Conservation (phyloP, 768 basidiomycete species). For the Xanthoconium stramineum region DNA sequence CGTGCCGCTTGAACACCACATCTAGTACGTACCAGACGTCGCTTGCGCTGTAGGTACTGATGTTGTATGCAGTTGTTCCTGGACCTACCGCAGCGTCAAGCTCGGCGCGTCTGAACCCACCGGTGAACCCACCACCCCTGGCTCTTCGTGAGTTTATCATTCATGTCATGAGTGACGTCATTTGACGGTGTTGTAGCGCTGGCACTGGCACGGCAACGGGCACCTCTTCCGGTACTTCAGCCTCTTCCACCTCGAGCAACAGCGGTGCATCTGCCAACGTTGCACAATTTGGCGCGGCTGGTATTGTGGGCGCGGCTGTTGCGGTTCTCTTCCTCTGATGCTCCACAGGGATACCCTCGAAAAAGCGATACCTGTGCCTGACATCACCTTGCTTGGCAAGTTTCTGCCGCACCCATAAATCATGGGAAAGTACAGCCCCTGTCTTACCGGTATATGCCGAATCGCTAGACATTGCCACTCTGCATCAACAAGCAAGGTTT, state of each 20-base stretch:
- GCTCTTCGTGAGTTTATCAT: slow-evolving; percentile 19
- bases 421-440: too few relatives aligned
- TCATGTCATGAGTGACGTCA: neutral
- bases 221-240: slow-evolving; percentile 1
- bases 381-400: too few relatives aligned
- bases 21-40: slow-evolving; percentile 22
- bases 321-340: slow-evolving; percentile 39
- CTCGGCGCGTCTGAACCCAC: too few relatives aligned
- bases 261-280: slow-evolving; percentile 41
- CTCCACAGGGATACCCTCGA: neutral
- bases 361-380: slow-evolving; percentile 20
- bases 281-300: slow-evolving; percentile 44
- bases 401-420: too few relatives aligned
- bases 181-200: slow-evolving; percentile 6
- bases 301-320: slow-evolving; percentile 31
- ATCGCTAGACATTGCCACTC: too few relatives aligned
- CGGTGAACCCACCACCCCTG: too few relatives aligned
- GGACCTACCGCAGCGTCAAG: slow-evolving; percentile 12
- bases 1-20: slow-evolving; percentile 32
- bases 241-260: slow-evolving; percentile 28
- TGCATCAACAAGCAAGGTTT: too few relatives aligned
- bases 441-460: too few relatives aligned
- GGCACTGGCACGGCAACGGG: neutral
- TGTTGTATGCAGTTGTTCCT: slow-evolving; percentile 20
- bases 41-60: slow-evolving; percentile 11